phyloP scores from a whole-genome alignment of 148 eudicot genomes.

The Nepenthes mirabilis region DNA sequence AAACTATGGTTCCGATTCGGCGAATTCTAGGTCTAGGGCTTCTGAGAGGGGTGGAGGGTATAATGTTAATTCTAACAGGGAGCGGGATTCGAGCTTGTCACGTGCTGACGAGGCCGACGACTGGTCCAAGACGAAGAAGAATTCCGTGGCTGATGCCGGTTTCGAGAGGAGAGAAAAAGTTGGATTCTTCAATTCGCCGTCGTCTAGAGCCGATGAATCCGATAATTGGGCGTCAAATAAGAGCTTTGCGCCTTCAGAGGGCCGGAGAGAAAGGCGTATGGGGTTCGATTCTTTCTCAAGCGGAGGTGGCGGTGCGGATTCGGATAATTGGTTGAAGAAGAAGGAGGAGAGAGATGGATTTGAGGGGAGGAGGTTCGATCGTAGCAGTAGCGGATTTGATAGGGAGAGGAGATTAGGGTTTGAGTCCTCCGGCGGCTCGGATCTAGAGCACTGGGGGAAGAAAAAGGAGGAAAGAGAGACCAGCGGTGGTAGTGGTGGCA shows the following conservation, averaged over 20 bases:
- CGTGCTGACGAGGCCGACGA: constrained; percentile 86
- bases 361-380: constrained; percentile 17
- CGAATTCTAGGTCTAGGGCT: constrained; percentile 27
- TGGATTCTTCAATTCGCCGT: constrained; percentile 46
- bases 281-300: constrained; percentile 43
- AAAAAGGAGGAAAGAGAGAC: constrained; percentile 24
- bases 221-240: constrained; percentile 78
- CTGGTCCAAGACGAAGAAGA: constrained; percentile 71
- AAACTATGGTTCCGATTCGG: constrained; percentile 14
- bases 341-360: constrained; percentile 23
- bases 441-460: constrained; percentile 46
- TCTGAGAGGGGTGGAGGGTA: constrained; percentile 29
- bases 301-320: constrained; percentile 31
- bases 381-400: constrained; percentile 19
- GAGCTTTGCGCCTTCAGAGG: constrained; percentile 40
- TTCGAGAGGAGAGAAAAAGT: constrained; percentile 57
- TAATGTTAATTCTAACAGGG: constrained; percentile 15
- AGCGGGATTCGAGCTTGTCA: constrained; percentile 27
- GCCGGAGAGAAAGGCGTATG: constrained; percentile 43
- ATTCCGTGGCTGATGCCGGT: constrained; percentile 15
- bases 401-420: constrained; percentile 46
- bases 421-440: constrained; percentile 24
- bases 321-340: constrained; percentile 42
- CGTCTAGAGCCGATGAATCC: constrained; percentile 73
- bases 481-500: constrained; percentile 12